Conservation (phyloP, 345 rosid genomes). For the Fremontodendron californicum region DNA sequence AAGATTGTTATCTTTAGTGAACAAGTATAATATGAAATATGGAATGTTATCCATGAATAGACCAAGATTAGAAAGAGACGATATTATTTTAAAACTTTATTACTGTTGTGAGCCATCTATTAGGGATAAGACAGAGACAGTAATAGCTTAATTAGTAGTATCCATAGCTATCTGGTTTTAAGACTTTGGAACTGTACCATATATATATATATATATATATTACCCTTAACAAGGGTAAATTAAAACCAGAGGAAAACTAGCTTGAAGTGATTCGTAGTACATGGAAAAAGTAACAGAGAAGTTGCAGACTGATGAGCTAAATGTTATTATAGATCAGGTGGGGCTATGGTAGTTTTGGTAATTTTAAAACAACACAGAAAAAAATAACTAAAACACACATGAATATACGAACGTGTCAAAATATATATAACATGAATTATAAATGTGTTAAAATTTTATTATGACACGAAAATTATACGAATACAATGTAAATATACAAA, state of each 20-base stretch:
- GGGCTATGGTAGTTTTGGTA: not conserved
- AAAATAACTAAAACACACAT: not conserved
- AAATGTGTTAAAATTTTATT: not conserved
- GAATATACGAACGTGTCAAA: not conserved
- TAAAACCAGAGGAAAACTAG: not conserved
- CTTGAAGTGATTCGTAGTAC: not conserved
- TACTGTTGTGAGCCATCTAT: not conserved
- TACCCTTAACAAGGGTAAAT: not conserved
- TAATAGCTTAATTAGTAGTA: too few species aligned
- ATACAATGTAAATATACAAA: not conserved
- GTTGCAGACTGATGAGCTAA: not conserved
- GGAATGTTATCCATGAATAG: not conserved
- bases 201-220: too few species aligned
- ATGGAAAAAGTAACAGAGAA: not conserved
- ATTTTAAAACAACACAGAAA: not conserved
- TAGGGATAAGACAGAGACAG: too few species aligned
- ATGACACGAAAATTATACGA: not conserved
- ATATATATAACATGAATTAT: not conserved
- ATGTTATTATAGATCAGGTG: not conserved
- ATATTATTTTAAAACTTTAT: not conserved
- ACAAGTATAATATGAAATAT: not conserved
- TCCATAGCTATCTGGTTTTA: not conserved
- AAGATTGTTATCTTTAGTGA: not conserved
- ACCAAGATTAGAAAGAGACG: not conserved
- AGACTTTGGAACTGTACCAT: not conserved